Evolutionary conservation across 495 filamentous ascomycete species (phyloP), one percentile per base, ranked within the genome.

Genomic region (Glutinoglossum americanum): DNA sequence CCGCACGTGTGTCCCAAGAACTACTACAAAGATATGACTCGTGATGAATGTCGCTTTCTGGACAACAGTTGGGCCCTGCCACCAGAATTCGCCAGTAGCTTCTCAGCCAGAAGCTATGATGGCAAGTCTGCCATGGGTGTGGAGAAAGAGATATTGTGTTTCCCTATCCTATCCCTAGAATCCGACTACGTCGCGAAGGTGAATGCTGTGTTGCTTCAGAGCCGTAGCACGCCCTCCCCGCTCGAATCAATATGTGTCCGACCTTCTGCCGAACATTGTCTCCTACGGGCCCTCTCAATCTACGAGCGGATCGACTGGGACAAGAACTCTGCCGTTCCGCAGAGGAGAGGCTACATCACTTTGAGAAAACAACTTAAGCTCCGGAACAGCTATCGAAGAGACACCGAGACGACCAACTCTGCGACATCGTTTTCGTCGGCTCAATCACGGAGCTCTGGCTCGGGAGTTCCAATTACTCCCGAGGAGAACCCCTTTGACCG

Each of bases 11-110:
- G 64, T 26, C 57, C 65, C 10, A 57, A 57, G 8, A 68, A 63
- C 39, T 67, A 65, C 59, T 67, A 65, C 54, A 67, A 64, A 51
- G 65, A 67, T 45, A 65, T 67, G 63, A 51, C 58, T 6, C 59
- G 57, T 51, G 57, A 57, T 26, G 65, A 67, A 21, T 61, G 54
- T 28, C 61, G 51, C 23, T 67, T 67, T 58, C n/a, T 63, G 35
- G 65, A 64, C 54, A 59, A 61, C 30, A 61, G 60, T 11, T 64
- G 58, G 59, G 56, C 53, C 19, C 33, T 67, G 44, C 63, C 65
- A 25, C 32, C 58, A 23, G 65, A n/a, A 49, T 49, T 49, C 25
- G 47, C 47, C 6, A 49, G 23, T 49, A n/a, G 47, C 10, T 49
- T 49, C 25, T 49, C 47, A n/a, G 47, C 47, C n/a, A 6, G 47